phyloP scores from a whole-genome alignment of 352 stramenopile species.

The Phytophthora brassicae region DNA sequence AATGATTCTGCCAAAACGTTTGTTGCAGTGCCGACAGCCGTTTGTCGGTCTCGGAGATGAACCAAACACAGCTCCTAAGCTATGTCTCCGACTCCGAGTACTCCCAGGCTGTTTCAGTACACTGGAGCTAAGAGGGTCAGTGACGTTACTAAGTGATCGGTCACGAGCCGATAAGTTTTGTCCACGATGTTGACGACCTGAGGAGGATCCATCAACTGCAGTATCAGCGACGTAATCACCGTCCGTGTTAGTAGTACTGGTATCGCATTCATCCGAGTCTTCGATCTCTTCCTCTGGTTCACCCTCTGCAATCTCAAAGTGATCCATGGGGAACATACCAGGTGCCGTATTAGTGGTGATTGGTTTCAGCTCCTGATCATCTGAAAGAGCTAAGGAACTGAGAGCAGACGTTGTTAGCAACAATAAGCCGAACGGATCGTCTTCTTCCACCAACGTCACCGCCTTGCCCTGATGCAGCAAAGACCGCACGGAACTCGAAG shows the following conservation, averaged over 20 bases:
- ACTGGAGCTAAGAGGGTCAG: constrained; percentile 24
- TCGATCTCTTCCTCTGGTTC: constrained; percentile 30
- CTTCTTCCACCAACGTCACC: constrained; percentile 40
- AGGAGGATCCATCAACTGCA: constrained; percentile 12
- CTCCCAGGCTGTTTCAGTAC: constrained; percentile 3
- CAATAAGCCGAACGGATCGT: constrained; percentile 47
- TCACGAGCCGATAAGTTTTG: constrained; percentile 4
- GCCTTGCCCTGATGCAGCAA: constrained; percentile 44
- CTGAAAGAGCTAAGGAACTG: constrained; percentile 20
- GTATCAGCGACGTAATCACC: constrained; percentile 24
- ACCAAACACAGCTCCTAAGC: constrained; percentile 17
- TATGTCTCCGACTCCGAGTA: constrained; percentile 21
- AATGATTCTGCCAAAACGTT: constrained; percentile 46
- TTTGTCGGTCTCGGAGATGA: constrained; percentile 12
- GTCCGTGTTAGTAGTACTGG: constrained; percentile 18
- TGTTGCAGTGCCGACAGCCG: constrained; percentile 45
- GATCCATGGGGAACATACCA: constrained; percentile 52
- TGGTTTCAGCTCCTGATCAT: background rate
- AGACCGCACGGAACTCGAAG: constrained; percentile 31
- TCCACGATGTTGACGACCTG: constrained; percentile 1
- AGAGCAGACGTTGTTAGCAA: constrained; percentile 53
- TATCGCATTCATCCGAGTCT: constrained; percentile 25
- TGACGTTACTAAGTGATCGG: constrained; percentile 23
- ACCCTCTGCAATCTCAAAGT: constrained; percentile 41
- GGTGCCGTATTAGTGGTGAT: constrained; percentile 21